Base-by-base conservation (phyloP, 306 rosid species). In the Morella rubra region DNA sequence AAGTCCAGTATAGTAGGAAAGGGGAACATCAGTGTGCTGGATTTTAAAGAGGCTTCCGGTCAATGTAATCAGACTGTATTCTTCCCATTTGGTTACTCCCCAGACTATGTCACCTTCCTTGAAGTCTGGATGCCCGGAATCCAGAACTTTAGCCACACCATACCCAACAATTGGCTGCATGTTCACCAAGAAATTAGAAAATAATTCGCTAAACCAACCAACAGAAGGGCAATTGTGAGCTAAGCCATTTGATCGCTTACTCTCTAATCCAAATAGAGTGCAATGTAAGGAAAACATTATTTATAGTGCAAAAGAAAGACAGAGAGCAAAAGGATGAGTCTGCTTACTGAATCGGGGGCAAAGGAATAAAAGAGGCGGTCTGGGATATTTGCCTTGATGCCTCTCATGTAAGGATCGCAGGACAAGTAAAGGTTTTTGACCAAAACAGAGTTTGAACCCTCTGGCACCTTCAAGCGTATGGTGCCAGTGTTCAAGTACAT, bases 401-500 rank as follows among this genome's bases (percentile, higher is more conserved):
- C 75, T 54, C 87, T 79, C 91, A 87, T 81, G 85, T 72, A 85
- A 37, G 97, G 97, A 67, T 91, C 97, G 54, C 94, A 87, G 19
- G 94, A 86, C 37, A 91, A 79, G 86, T 83, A 84, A 2, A 91
- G 84, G 46, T 89, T 89, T 72, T 91, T 89, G 2, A 91, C 89
- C 65, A 87, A 71, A 52, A 91, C 80, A 45, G 86, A 77, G 47
- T 81, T 70, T 27, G 87, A 79, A 73, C 74, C 64, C 51, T 46
- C 81, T 62, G 55, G 77, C 71, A 90, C 85, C 41, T 82, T 49
- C 70, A 86, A 65, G 64, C 51, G 79, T 44, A 82, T 69, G 59
- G 81, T 74, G 6, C 74, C 61, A 68, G 45, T 60, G 19, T 46
- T 72, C 8, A 84, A 54, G 60, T 84, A 74, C 73, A 89, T 81